Evolutionary conservation across 495 filamentous ascomycete species (phyloP), one percentile per base, ranked within the genome.

Genomic region (Podospora sp.): DNA sequence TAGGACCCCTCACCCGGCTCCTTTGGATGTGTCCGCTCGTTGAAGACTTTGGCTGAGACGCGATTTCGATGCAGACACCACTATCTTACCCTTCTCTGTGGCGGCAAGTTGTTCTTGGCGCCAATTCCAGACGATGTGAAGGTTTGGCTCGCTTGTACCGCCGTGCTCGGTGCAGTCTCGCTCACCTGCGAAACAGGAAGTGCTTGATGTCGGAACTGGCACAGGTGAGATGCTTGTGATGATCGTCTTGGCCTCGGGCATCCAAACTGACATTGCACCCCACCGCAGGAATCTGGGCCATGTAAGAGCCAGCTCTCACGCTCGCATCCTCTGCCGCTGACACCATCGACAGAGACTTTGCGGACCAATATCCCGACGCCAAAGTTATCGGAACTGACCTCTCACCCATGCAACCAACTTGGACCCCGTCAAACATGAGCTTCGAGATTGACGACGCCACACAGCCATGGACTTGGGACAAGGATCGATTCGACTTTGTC

Each of bases 331-430:
- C 20, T 1, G 46, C 18, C n/a, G 7, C 25, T 52, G 25, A 63
- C 46, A 20, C 18, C 11, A 2, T 1, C 36, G 76, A 78, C 55
- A 73, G 86, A 12, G 85, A 87, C 62, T 80, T 86, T 66, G 85
- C 80, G 14, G 56, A 59, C 25, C 24, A 29, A 33, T 35, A 59
- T 20, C 56, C 56, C 25, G 25, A 59, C 6, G 56, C 27, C 16
- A 2, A 59, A 1, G 56, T 59, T 7, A 33, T 59, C 56, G 56
- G 56, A 22, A 59, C 56, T 27, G 56, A 59, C 16, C 56, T 59
- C 56, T 59, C 56, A 1, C 56, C 56, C 3, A 59, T 59, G 56
- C 56, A 59, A 33, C 56, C 56, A 22, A 59, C 56, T 5, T 59
- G 56, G 56, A 59, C 26, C 4, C 56, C 56, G 16, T 3, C 24